phyloP scores from a whole-genome alignment of 139 green algal genomes.

The Picochlorum sp. region DNA sequence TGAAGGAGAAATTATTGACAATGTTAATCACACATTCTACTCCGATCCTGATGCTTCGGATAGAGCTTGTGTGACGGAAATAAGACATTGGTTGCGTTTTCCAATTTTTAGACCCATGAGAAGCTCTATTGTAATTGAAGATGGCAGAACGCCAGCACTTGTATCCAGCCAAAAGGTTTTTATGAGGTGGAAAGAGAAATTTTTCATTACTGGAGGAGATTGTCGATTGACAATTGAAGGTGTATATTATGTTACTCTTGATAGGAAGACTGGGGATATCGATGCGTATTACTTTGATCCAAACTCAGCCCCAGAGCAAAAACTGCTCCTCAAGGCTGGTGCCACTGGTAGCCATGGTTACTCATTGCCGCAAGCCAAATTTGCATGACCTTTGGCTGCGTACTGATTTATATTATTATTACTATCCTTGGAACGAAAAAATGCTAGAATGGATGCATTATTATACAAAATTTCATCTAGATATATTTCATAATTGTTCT shows the following conservation, averaged over 20 bases:
- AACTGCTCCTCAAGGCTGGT: conserved; percentile 29
- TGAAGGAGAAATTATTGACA: conserved; percentile 71
- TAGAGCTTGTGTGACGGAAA: conserved; percentile 27
- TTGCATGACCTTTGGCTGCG: background rate
- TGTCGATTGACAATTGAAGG: conserved; percentile 64
- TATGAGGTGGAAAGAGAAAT: conserved; percentile 78
- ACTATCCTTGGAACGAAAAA: no score
- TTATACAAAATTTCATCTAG: no score
- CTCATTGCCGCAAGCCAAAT: background rate
- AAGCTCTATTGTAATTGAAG: conserved; percentile 12
- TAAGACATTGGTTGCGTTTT: conserved; percentile 48
- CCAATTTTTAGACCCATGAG: conserved; percentile 27
- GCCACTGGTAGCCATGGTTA: background rate
- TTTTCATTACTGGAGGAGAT: conserved; percentile 45
- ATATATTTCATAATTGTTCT: no score
- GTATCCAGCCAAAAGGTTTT: conserved; percentile 30
- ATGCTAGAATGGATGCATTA: no score
- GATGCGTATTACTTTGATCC: conserved; percentile 66
- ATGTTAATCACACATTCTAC: conserved; percentile 56
- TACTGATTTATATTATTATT: background rate
- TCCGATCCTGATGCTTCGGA: conserved; percentile 45
- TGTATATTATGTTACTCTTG: conserved; percentile 63
- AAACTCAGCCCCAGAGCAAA: conserved; percentile 48
- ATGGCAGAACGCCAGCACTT: conserved; percentile 27
- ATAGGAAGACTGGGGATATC: conserved; percentile 37